Conservation (phyloP, 148 eudicot genomes). For the Camellia sinensis region DNA sequence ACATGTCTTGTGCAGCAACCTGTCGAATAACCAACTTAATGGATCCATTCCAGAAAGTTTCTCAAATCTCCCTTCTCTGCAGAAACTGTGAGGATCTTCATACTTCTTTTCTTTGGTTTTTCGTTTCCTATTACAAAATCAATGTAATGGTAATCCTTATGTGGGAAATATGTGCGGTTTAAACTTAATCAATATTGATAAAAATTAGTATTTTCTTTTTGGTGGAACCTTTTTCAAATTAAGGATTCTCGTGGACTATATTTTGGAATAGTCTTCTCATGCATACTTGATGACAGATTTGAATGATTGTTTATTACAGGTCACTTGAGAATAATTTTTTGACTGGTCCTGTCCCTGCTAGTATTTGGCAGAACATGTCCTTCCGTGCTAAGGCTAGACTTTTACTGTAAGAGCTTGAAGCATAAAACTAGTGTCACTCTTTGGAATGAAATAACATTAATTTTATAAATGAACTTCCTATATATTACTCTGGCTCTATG, state of each 20-base stretch:
- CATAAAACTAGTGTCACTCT: constrained; percentile 2
- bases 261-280: neutral
- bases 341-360: constrained; percentile 62
- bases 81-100: constrained; percentile 58
- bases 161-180: constrained; percentile 1
- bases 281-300: constrained; percentile 1
- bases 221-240: too few relatives aligned
- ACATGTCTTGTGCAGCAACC: constrained; percentile 39
- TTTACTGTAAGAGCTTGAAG: constrained; percentile 48
- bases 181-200: neutral
- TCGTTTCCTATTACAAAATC: neutral
- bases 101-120: neutral
- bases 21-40: constrained; percentile 67
- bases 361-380: constrained; percentile 59
- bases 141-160: neutral
- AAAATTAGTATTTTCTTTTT: neutral
- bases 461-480: neutral
- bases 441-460: constrained; percentile 3
- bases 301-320: constrained; percentile 36
- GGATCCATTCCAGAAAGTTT: constrained; percentile 70
- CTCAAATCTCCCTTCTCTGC: constrained; percentile 67
- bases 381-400: constrained; percentile 49
- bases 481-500: neutral
- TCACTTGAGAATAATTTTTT: constrained; percentile 57
- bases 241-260: too few relatives aligned